Percentiles rank a stretch among this genome's conserved stretches.
phyloP scores from a whole-genome alignment of 768 basidiomycete genomes.

The Rhizopogon roseolus region DNA sequence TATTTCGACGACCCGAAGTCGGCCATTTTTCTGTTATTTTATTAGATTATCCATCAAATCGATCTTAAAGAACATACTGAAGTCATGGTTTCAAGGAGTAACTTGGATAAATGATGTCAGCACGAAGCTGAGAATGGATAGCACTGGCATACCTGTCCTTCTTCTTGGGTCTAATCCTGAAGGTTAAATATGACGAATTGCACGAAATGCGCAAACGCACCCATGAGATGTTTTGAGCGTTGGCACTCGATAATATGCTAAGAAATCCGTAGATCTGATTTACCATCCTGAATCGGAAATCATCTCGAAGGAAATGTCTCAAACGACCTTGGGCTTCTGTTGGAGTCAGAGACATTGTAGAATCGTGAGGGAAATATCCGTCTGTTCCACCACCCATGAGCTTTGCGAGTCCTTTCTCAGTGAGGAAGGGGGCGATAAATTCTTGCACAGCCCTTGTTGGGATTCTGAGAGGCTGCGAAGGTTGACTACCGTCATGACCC shows the following conservation, averaged over 20 bases:
- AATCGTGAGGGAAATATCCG: slow-evolving; percentile 33
- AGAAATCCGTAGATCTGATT: slow-evolving; percentile 45
- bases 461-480: slow-evolving; percentile 2
- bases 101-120: slow-evolving; percentile 19
- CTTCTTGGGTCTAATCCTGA: slow-evolving; percentile 35
- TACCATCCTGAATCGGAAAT: slow-evolving; percentile 36
- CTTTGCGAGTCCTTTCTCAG: slow-evolving; percentile 39
- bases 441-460: slow-evolving; percentile 14
- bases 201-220: slow-evolving; percentile 21
- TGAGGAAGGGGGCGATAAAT: slow-evolving; percentile 40
- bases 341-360: slow-evolving; percentile 31
- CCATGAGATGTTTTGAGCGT: slow-evolving; percentile 35
- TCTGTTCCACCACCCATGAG: slow-evolving; percentile 39
- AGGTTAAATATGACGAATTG: background rate
- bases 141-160: slow-evolving; percentile 40
- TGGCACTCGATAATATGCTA: slow-evolving; percentile 31
- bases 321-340: slow-evolving; percentile 43
- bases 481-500: slow-evolving; percentile 4
- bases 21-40: slow-evolving; percentile 39
- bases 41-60: background rate
- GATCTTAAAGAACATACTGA: slow-evolving; percentile 23
- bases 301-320: slow-evolving; percentile 37
- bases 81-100: slow-evolving; percentile 34
- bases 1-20: slow-evolving; percentile 46
- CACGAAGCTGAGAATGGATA: background rate